A percentile compares a stretch with the other conserved stretches of the same genome.
Conservation (phyloP, 73 alveolate genomes). For the Paraurostyla sp. region DNA sequence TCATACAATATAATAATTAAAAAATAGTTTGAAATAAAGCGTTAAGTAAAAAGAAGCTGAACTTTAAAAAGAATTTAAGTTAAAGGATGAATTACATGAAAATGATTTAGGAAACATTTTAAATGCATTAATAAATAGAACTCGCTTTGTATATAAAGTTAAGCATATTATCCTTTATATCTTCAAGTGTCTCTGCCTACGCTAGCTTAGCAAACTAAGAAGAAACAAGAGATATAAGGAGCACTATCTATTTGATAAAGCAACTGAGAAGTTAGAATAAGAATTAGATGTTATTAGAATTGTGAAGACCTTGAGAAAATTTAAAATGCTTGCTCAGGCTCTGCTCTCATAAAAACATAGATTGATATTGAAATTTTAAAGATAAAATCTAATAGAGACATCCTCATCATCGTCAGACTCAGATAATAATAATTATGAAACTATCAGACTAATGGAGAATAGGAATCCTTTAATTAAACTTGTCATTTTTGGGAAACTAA, state of each 20-base stretch:
- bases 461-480: not conserved
- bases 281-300: constrained; percentile 1
- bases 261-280: not conserved
- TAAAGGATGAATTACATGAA: too few relatives aligned
- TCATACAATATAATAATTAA: too few relatives aligned
- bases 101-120: too few relatives aligned
- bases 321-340: not conserved
- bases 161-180: too few relatives aligned
- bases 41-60: too few relatives aligned
- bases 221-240: too few relatives aligned
- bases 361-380: not conserved
- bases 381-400: constrained; percentile 1
- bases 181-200: too few relatives aligned
- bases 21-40: too few relatives aligned
- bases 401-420: constrained; percentile 18
- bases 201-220: too few relatives aligned
- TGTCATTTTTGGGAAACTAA: not conserved
- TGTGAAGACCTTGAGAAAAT: not conserved
- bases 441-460: not conserved
- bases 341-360: constrained; percentile 7
- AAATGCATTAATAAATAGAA: too few relatives aligned
- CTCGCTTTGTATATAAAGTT: too few relatives aligned
- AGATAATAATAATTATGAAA: not conserved
- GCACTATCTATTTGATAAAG: not conserved
- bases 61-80: too few relatives aligned